Base-by-base conservation (phyloP, 2,329 filamentous ascomycete genomes). In the Pleoardoris graminearum region DNA sequence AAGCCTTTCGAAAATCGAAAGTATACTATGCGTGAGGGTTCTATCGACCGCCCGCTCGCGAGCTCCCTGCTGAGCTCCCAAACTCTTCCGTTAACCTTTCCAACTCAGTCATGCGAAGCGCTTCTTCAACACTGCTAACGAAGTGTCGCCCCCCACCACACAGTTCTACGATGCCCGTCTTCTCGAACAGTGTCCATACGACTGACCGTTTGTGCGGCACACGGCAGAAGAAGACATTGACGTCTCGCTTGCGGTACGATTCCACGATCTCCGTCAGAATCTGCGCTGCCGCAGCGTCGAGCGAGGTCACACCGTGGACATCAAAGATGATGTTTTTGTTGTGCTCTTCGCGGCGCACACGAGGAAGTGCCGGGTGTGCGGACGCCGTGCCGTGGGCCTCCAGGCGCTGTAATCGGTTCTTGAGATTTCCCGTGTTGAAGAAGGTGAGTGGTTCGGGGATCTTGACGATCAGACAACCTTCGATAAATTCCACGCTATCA, bases 401-500 rank as follows among this genome's bases (percentile, higher is more conserved):
- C 1, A 99, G 80, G 6, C 94, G 80, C 5, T 89, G 82, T 10
- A 99, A 80, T 3, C 94, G 83, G 47, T 87, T 88, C 73, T 95
- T 96, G 38, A 99, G 79, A 62, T 94, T 90, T 41, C 92, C 94
- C 0, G 94, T 97, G 71, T 99, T 99, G 67, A 93, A 93, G 71
- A 99, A 99, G 0, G 93, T 97, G 45, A 99, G 79, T 0, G 94
- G 94, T 69, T 99, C 94, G 0, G 94, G 93, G 50, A 99, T 97
- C 79, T 97, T 97, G 65, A 97, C 91, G 54, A 99, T 96, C 8
- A 99, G 79, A 55, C 90, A 95, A 14, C 93, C 90, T 59, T 97
- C 92, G 48, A 97, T 83, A 65, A 96, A 92, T 70, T 97, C 93
- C 3, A 97, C 80, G 23, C 82, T 81, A 38, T 88, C 85, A 0